phyloP scores from a whole-genome alignment of 805 yeast genomes.

The Ogataea saltuana region DNA sequence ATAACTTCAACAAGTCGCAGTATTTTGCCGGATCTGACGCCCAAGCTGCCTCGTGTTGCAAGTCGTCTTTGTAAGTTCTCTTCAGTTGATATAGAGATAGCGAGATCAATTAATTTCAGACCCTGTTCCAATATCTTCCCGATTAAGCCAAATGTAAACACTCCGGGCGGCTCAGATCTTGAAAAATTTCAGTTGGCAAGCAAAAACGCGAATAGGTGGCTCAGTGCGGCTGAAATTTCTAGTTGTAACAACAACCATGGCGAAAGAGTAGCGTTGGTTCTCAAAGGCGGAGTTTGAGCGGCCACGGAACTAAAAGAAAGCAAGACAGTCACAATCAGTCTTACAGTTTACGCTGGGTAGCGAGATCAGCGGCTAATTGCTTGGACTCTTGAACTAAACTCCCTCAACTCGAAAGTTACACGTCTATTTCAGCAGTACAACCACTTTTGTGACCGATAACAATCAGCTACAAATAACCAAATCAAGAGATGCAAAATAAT shows the following conservation, averaged over 20 bases:
- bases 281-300: too few species aligned
- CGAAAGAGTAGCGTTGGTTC: too few species aligned
- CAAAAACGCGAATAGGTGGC: conserved; percentile 4
- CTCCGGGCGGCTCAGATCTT: conserved; percentile 3
- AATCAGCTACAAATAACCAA: neutral
- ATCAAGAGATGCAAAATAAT: conserved; percentile 9
- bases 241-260: neutral
- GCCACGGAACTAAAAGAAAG: too few species aligned
- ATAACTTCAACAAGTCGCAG: conserved; percentile 64
- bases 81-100: neutral
- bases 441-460: conserved; percentile 3
- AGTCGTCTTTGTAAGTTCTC: conserved; percentile 38
- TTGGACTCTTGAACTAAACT: too few species aligned
- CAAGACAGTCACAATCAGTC: too few species aligned
- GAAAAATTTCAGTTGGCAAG: conserved; percentile 1
- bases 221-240: conserved; percentile 6
- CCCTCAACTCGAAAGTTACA: too few species aligned
- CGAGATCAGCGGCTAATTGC: too few species aligned
- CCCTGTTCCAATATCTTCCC: neutral
- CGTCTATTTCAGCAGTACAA: too few species aligned
- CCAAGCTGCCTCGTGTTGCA: conserved; percentile 34
- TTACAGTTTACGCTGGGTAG: too few species aligned
- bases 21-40: conserved; percentile 33
- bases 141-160: conserved; percentile 4
- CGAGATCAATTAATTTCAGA: too few species aligned